These are phyloP conservation scores for Primulina huaijiensis DNA, from an alignment of 257 asterid species.

Conservation along the genomic window DNA sequence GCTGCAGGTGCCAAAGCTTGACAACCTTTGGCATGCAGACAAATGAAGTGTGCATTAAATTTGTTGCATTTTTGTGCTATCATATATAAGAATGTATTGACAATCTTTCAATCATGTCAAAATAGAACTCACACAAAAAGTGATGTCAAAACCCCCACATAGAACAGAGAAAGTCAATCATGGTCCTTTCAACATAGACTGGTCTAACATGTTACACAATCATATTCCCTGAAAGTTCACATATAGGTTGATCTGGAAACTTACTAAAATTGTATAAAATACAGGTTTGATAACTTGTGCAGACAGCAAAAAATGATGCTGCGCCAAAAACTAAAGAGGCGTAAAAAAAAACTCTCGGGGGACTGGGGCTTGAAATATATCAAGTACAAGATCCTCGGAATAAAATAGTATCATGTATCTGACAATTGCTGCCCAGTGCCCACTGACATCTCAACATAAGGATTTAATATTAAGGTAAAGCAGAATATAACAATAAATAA, in stretches of 20 bases:
- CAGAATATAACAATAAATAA: background rate
- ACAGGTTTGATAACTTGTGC: background rate
- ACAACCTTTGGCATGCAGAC: constrained; percentile 17
- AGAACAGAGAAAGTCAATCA: constrained; percentile 1
- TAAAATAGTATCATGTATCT: background rate
- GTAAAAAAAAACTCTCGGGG: background rate
- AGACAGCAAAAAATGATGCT: constrained; percentile 16
- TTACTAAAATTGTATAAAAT: background rate
- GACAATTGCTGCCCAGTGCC: background rate
- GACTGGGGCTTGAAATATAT: too few relatives aligned
- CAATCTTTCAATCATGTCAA: constrained; percentile 19
- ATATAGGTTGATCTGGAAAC: background rate
- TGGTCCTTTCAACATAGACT: constrained; percentile 8
- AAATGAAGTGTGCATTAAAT: constrained; percentile 11
- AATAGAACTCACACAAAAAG: constrained; percentile 8
- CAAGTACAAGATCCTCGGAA: background rate
- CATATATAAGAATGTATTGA: constrained; percentile 16
- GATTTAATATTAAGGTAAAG: background rate
- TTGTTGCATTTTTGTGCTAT: constrained; percentile 10
- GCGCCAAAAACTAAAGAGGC: constrained; percentile 8
- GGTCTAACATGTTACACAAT: constrained; percentile 7
- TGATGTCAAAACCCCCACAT: background rate
- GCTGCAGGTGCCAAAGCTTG: constrained; percentile 11
- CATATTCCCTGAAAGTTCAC: constrained; percentile 14
- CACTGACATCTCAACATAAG: background rate